Conservation (phyloP, 768 basidiomycete genomes). For the Amanita exitialis region DNA sequence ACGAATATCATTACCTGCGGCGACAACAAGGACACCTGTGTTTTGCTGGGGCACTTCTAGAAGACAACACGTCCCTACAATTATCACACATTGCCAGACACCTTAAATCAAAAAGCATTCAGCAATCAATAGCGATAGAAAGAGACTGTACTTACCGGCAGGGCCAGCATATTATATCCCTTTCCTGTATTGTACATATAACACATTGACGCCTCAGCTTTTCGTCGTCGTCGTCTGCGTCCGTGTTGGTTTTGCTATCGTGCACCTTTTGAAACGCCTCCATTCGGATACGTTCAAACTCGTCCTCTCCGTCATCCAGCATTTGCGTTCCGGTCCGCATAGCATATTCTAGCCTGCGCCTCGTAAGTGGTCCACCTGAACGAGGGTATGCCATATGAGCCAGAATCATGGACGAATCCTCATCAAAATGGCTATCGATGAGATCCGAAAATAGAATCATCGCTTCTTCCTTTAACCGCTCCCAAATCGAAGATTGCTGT, state of each 20-base stretch:
- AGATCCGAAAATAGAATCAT: constrained; percentile 2
- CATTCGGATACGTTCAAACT: constrained; percentile 9
- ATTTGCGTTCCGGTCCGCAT: not conserved
- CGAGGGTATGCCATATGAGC: constrained; percentile 6
- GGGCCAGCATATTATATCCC: constrained; percentile 80
- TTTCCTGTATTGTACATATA: constrained; percentile 55
- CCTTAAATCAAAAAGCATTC: constrained; percentile 15
- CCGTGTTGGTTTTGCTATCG: constrained; percentile 4
- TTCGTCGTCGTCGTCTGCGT: constrained; percentile 9
- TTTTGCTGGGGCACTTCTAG: constrained; percentile 42
- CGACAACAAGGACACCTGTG: constrained; percentile 64
- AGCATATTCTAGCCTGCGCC: not conserved
- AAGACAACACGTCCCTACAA: constrained; percentile 52
- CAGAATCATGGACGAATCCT: not conserved
- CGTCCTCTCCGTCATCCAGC: constrained; percentile 6
- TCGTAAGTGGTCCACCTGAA: constrained; percentile 2
- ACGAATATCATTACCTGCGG: constrained; percentile 26
- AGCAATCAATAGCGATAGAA: constrained; percentile 8
- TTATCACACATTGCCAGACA: constrained; percentile 58
- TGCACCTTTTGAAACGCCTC: constrained; percentile 14
- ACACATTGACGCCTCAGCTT: constrained; percentile 39
- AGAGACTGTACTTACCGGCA: constrained; percentile 42
- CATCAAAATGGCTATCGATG: constrained; percentile 1
- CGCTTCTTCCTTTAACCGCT: constrained; percentile 1
- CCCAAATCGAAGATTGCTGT: not conserved